Percentiles rank a stretch among this genome's conserved stretches.
These are phyloP conservation scores for Talaromyces stipitatus DNA, from an alignment of 495 filamentous ascomycete species.

Conservation along the genomic window DNA sequence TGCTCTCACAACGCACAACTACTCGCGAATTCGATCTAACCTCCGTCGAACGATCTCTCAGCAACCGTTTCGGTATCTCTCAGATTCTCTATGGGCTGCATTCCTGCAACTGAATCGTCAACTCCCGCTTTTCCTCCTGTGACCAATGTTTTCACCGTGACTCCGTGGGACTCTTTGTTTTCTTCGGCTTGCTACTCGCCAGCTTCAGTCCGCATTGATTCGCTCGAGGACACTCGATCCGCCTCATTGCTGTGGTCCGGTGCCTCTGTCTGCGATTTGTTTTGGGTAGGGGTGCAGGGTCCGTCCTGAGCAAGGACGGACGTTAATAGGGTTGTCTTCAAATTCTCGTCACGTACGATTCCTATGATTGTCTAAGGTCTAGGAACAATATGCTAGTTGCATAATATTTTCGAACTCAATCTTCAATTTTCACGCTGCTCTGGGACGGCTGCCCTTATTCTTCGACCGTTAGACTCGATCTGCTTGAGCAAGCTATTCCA, in stretches of 20 bases:
- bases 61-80: background rate
- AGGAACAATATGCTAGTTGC: background rate
- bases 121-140: slow-evolving; percentile 23
- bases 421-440: background rate
- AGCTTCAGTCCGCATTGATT: slow-evolving; percentile 7
- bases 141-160: slow-evolving; percentile 4
- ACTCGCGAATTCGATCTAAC: background rate
- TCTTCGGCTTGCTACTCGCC: slow-evolving; percentile 9
- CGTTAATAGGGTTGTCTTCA: slow-evolving; percentile 30
- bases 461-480: background rate
- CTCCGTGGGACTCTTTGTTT: slow-evolving; percentile 24
- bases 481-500: background rate
- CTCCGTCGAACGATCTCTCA: background rate
- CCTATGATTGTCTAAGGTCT: background rate
- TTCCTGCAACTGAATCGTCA: slow-evolving; percentile 23
- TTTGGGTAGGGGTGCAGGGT: slow-evolving; percentile 48
- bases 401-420: background rate
- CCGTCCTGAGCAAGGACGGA: slow-evolving; percentile 55
- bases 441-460: background rate
- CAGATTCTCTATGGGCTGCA: slow-evolving; percentile 29
- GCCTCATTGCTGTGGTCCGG: slow-evolving; percentile 13
- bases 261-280: slow-evolving; percentile 26
- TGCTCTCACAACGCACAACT: background rate
- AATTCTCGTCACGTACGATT: background rate
- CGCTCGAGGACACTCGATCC: slow-evolving; percentile 2